Evolutionary conservation across 1,139 yeast species (phyloP).

Genomic region (Yamadazyma taylorii): DNA sequence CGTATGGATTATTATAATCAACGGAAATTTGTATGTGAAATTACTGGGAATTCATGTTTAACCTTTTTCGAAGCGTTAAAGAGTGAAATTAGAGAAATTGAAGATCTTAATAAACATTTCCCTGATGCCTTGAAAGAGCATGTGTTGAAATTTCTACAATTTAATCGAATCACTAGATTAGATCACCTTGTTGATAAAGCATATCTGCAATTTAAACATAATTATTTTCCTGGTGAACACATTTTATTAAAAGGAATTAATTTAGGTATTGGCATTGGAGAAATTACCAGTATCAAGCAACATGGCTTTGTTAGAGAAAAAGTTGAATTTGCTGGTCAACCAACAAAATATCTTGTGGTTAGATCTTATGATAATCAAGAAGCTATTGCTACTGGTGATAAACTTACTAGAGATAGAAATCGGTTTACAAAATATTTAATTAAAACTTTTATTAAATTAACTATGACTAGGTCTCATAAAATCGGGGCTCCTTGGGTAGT

Average conservation of each 20-base stretch:
- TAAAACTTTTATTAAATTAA: slow-evolving; percentile 83
- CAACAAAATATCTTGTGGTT: slow-evolving; percentile 64
- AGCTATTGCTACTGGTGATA: slow-evolving; percentile 69
- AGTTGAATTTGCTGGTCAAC: slow-evolving; percentile 47
- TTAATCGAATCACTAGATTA: slow-evolving; percentile 77
- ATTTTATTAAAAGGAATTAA: slow-evolving; percentile 58
- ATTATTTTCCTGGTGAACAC: slow-evolving; percentile 89
- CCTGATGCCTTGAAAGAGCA: slow-evolving; percentile 94
- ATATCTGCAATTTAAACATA: slow-evolving; percentile 70
- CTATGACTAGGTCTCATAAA: slow-evolving; percentile 78
- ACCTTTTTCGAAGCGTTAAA: slow-evolving; percentile 87
- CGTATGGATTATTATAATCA: slow-evolving; percentile 71
- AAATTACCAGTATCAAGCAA: slow-evolving; percentile 24
- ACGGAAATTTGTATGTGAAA: slow-evolving; percentile 88
- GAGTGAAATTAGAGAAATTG: slow-evolving; percentile 68
- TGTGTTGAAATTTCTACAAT: slow-evolving; percentile 78
- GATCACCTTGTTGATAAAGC: slow-evolving; percentile 88
- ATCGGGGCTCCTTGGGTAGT: slow-evolving; percentile 98
- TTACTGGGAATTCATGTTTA: slow-evolving; percentile 89
- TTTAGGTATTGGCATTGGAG: slow-evolving; percentile 12
- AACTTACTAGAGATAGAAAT: slow-evolving; percentile 79
- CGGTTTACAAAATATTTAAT: slow-evolving; percentile 88
- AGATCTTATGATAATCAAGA: slow-evolving; percentile 52
- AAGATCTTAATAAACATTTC: slow-evolving; percentile 73
- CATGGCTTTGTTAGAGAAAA: slow-evolving; percentile 46